A percentile compares a stretch with the other conserved stretches of the same genome.
Evolutionary conservation across 495 filamentous ascomycete genomes (phyloP).

Genomic region (Glutinoglossum americanum): DNA sequence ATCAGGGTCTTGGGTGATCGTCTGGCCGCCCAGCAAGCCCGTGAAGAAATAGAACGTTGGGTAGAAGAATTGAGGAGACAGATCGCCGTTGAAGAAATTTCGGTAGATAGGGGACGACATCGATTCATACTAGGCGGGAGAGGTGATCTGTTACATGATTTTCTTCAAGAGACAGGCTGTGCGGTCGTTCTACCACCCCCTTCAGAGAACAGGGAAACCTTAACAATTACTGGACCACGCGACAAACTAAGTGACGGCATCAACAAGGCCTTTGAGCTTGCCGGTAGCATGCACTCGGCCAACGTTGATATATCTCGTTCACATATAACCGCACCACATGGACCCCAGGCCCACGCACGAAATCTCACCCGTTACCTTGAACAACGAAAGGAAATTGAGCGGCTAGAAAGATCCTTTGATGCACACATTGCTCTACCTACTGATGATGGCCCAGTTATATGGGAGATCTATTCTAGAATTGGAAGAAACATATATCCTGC

Average conservation of each 20-base stretch:
- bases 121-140: constrained; percentile 77
- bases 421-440: constrained; percentile 62
- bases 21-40: constrained; percentile 53
- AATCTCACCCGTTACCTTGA: constrained; percentile 68
- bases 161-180: constrained; percentile 81
- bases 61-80: constrained; percentile 47
- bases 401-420: constrained; percentile 54
- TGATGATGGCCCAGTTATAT: constrained; percentile 39
- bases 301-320: constrained; percentile 58
- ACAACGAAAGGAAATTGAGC: constrained; percentile 51
- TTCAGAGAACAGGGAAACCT: constrained; percentile 44
- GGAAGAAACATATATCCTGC: constrained; percentile 66
- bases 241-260: constrained; percentile 48
- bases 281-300: constrained; percentile 57
- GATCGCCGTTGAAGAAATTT: constrained; percentile 48
- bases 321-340: constrained; percentile 48
- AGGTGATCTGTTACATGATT: constrained; percentile 56
- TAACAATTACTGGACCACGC: constrained; percentile 64
- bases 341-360: constrained; percentile 56
- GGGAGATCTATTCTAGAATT: constrained; percentile 70
- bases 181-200: constrained; percentile 62
- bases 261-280: constrained; percentile 62
- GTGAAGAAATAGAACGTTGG: constrained; percentile 53
- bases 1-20: constrained; percentile 81
- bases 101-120: constrained; percentile 58